Conservation (phyloP, 345 rosid species). For the Noccaea bulbosa region DNA sequence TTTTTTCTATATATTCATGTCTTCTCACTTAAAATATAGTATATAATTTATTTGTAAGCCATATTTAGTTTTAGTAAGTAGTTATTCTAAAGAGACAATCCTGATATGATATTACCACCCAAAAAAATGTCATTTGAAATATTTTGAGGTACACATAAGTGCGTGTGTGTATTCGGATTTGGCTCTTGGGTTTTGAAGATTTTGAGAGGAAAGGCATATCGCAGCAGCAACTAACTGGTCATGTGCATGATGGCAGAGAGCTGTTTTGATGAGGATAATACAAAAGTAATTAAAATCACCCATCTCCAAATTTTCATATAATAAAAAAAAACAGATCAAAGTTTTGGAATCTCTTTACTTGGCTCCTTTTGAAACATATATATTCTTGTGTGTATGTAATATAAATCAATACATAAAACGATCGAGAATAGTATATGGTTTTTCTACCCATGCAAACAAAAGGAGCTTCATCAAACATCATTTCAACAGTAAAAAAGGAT, state of each 20-base stretch:
- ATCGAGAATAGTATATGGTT: background rate
- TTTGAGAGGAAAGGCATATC: background rate
- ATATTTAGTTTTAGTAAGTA: background rate
- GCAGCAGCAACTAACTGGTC: constrained; percentile 19
- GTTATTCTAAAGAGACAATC: background rate
- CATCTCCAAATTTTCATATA: constrained; percentile 19
- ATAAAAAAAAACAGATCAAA: background rate
- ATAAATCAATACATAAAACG: background rate
- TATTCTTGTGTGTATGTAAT: background rate
- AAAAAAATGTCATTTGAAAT: background rate
- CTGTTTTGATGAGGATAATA: background rate
- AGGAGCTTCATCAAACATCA: constrained; percentile 7
- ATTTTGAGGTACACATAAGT: background rate
- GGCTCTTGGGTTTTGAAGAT: background rate
- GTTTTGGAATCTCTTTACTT: constrained; percentile 8
- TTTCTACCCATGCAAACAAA: constrained; percentile 7
- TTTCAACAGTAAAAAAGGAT: background rate
- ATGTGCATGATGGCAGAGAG: constrained; percentile 35
- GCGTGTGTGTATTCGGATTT: background rate
- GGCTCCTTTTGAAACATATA: constrained; percentile 13
- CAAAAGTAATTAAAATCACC: background rate
- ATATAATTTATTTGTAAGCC: background rate
- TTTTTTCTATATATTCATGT: background rate
- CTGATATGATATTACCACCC: background rate
- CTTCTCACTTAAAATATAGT: background rate